phyloP scores from a whole-genome alignment of 2,329 filamentous ascomycete genomes.

The Scedosporium boydii region DNA sequence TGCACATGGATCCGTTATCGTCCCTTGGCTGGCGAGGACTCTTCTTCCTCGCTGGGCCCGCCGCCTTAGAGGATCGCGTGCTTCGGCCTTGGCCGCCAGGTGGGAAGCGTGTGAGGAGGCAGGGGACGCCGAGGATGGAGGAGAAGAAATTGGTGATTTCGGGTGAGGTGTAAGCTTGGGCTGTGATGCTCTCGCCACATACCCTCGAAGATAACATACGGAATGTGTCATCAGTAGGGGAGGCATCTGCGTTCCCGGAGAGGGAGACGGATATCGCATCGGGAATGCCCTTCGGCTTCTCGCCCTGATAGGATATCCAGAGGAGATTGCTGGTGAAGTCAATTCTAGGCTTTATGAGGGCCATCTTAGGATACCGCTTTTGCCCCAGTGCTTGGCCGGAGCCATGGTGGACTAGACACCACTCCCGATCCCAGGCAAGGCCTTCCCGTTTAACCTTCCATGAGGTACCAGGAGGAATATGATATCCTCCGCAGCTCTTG shows the following conservation, averaged over 20 bases:
- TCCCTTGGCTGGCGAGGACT: slow-evolving; percentile 30
- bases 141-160: slow-evolving; percentile 71
- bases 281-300: slow-evolving; percentile 13
- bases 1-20: slow-evolving; percentile 11
- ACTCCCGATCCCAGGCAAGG: slow-evolving; percentile 89
- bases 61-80: slow-evolving; percentile 60
- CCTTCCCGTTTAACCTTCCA: slow-evolving; percentile 82
- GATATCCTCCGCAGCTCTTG: slow-evolving; percentile 82
- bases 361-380: slow-evolving; percentile 83
- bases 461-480: slow-evolving; percentile 47
- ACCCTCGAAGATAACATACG: slow-evolving; percentile 51
- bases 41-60: slow-evolving; percentile 42
- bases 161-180: slow-evolving; percentile 58
- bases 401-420: slow-evolving; percentile 84
- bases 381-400: slow-evolving; percentile 80
- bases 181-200: slow-evolving; percentile 69
- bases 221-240: slow-evolving; percentile 28
- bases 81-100: slow-evolving; percentile 49
- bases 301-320: slow-evolving; percentile 43
- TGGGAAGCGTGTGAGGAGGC: slow-evolving; percentile 76
- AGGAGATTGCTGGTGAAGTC: slow-evolving; percentile 62
- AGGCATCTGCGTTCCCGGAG: slow-evolving; percentile 55
- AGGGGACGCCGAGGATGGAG: slow-evolving; percentile 63
- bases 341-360: slow-evolving; percentile 64
- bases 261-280: slow-evolving; percentile 48